Percentiles rank a stretch among this genome's conserved stretches.
phyloP scores from a whole-genome alignment of 2,329 filamentous ascomycete species.

The Elsinoe ampelina region DNA sequence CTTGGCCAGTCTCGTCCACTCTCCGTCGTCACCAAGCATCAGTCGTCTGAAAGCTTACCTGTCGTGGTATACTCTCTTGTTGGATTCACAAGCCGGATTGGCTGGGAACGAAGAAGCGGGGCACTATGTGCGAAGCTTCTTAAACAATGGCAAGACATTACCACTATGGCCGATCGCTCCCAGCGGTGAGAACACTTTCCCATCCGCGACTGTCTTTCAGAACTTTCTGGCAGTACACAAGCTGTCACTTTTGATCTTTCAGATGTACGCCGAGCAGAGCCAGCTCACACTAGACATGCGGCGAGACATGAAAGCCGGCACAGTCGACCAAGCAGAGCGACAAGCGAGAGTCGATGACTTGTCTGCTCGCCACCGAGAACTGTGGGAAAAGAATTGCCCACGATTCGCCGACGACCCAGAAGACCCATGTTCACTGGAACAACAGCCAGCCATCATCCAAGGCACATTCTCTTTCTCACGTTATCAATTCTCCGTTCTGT shows the following conservation, averaged over 20 bases:
- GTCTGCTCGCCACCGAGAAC: not conserved
- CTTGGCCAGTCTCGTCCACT: slow-evolving; percentile 37
- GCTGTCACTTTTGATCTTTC: slow-evolving; percentile 7
- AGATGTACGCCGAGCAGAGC: slow-evolving; percentile 5
- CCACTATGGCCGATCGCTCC: slow-evolving; percentile 9
- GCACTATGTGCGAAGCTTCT: slow-evolving; percentile 10
- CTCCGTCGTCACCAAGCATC: not conserved
- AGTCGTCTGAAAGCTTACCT: slow-evolving; percentile 37
- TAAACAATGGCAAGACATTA: slow-evolving; percentile 6
- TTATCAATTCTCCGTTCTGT: slow-evolving; percentile 19
- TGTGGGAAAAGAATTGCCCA: not conserved
- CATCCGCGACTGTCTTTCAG: not conserved
- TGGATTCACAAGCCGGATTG: slow-evolving; percentile 31
- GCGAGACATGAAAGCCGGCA: not conserved
- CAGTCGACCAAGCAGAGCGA: not conserved
- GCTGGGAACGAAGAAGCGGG: slow-evolving; percentile 15
- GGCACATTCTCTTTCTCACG: slow-evolving; percentile 9
- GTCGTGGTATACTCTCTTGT: slow-evolving; percentile 46
- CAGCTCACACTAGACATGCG: slow-evolving; percentile 1
- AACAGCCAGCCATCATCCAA: slow-evolving; percentile 4
- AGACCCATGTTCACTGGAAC: not conserved
- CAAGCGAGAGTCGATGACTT: not conserved
- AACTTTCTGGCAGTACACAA: not conserved
- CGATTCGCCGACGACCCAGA: not conserved
- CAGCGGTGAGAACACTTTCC: slow-evolving; percentile 7